Evolutionary conservation across 106 monocot species (phyloP).

Genomic region (Platanthera guangdongensis): DNA sequence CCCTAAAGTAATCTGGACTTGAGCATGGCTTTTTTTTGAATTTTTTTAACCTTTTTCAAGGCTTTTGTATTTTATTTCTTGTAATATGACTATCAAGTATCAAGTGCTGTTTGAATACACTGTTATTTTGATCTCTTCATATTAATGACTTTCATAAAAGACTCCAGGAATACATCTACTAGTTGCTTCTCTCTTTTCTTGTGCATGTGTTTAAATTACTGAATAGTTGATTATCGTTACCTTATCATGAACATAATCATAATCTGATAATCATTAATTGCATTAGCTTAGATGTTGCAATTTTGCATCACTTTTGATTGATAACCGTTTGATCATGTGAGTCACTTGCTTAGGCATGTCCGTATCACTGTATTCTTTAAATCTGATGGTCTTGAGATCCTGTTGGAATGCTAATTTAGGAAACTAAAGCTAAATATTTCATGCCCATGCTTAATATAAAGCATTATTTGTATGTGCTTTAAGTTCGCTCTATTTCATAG

Average conservation of each 20-base stretch:
- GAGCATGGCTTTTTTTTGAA: not conserved
- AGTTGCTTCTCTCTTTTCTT: not conserved
- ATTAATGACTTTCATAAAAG: not conserved
- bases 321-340: not conserved
- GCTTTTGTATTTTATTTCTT: no score
- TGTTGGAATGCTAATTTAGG: not conserved
- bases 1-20: not conserved
- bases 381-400: not conserved
- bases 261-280: not conserved
- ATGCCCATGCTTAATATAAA: not conserved
- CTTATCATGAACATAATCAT: not conserved
- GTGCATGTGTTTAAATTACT: not conserved
- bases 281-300: not conserved
- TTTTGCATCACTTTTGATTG: constrained; percentile 1
- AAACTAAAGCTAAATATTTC: not conserved
- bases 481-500: not conserved
- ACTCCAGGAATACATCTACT: not conserved
- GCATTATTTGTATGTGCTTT: not conserved
- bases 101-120: no score
- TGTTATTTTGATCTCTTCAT: not conserved
- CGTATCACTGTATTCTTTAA: not conserved
- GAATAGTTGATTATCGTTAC: not conserved
- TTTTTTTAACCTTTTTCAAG: not conserved
- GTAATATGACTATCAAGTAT: no score
- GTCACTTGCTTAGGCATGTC: not conserved